Evolutionary conservation across 805 yeast species (phyloP), one percentile per base, ranked within the genome.

Genomic region (Saturnispora quitensis): DNA sequence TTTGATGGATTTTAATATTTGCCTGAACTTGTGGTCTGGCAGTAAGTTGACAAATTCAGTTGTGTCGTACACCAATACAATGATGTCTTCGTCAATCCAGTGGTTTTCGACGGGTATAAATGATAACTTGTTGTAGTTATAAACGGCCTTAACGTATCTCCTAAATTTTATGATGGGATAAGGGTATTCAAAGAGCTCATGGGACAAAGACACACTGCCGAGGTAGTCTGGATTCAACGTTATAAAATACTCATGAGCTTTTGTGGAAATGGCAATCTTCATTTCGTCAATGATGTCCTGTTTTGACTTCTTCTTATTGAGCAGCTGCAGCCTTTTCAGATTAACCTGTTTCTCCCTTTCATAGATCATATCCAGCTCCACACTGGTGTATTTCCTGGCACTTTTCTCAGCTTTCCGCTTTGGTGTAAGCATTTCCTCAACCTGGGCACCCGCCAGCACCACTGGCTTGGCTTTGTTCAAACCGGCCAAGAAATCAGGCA

Each of bases 151-250:
- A 5, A 75, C 70, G 17, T 66, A 67, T 42, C 90, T 66, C 47
- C 73, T 68, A 77, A 86, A 83, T 45, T 66, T 63, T 2, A 83
- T 72, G 3, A 74, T 50, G 0, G 84, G 84, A 2, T 69, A 50
- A 15, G 64, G 62, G 24, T 61, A 43, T 54, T 57, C 53, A 10
- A 48, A 27, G 3, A 45, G 48, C 65, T 56, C 51, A 7, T 59
- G 48, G 4, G 36, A 43, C 17, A 44, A 18, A 5, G 34, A 28
- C 8, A 36, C 8, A 5, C 34, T 20, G 5, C 10, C 12, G 18
- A 48, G 27, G 43, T 47, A 40, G 9, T 44, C 43, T 15, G 20
- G n/a, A 24, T 38, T 45, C 25, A 60, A 53, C 8, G 62, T 58
- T 3, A 58, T 50, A 48, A 18, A 47, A 44, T 17, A 50, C 40